Conservation (phyloP, 306 rosid genomes). For the Datisca glomerata region DNA sequence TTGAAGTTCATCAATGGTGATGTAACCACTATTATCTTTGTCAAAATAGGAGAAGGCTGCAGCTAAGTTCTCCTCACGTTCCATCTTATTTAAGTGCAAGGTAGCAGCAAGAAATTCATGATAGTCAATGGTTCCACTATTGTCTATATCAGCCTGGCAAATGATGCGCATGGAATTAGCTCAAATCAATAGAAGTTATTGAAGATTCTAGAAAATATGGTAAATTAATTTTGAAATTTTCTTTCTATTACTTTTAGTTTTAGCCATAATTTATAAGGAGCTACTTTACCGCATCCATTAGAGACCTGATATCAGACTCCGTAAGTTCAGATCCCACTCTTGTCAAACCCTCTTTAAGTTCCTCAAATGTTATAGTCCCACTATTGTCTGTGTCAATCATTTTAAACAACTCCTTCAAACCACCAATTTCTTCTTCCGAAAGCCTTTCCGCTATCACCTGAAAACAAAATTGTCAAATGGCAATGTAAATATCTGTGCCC, state of each 20-base stretch:
- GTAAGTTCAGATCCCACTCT: constrained; percentile 71
- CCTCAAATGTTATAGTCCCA: constrained; percentile 82
- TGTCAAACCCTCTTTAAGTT: constrained; percentile 65
- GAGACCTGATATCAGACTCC: constrained; percentile 80
- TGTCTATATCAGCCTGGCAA: constrained; percentile 82
- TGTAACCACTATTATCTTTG: constrained; percentile 83
- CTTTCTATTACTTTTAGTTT: not conserved
- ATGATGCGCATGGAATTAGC: not conserved
- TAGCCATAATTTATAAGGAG: constrained; percentile 12
- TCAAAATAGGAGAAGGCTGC: constrained; percentile 83
- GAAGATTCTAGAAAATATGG: no score
- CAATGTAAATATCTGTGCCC: not conserved
- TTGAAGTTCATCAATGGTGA: constrained; percentile 81
- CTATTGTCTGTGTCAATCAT: constrained; percentile 81
- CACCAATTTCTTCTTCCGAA: constrained; percentile 94
- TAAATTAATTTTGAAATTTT: not conserved
- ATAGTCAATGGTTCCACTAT: constrained; percentile 76
- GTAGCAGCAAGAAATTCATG: constrained; percentile 95
- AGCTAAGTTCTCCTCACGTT: constrained; percentile 74
- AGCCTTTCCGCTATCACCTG: constrained; percentile 89
- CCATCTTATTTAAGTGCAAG: constrained; percentile 78
- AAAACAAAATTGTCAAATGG: constrained; percentile 4
- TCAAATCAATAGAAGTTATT: not conserved
- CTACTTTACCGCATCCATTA: constrained; percentile 73
- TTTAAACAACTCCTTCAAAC: constrained; percentile 72